A percentile compares a stretch with the other conserved stretches of the same genome.
These are phyloP conservation scores for Diplodia corticola DNA, from an alignment of 2,329 filamentous ascomycete species.

Conservation along the genomic window DNA sequence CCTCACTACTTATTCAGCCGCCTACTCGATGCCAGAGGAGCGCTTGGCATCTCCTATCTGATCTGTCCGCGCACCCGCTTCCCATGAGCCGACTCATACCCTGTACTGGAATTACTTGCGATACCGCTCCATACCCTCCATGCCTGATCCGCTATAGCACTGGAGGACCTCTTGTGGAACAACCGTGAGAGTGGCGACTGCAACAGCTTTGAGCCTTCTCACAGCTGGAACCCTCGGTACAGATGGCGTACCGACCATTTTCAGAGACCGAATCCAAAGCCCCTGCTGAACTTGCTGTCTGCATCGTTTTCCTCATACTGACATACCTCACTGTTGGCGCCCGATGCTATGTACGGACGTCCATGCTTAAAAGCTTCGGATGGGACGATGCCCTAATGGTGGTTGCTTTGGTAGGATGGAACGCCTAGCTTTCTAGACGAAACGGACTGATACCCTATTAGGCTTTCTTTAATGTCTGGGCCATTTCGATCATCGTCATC, in stretches of 20 bases:
- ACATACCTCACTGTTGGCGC: conserved; percentile 43
- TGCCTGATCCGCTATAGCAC: neutral
- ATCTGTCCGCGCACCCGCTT: neutral
- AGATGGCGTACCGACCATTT: conserved; percentile 14
- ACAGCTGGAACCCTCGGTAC: neutral
- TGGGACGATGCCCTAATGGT: conserved; percentile 48
- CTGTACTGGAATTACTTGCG: neutral
- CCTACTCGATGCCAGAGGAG: neutral
- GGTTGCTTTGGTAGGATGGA: conserved; percentile 37
- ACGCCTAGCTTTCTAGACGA: no score
- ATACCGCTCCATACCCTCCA: neutral
- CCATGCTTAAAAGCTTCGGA: conserved; percentile 43
- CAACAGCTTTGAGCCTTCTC: neutral
- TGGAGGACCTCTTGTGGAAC: neutral
- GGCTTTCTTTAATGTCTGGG: conserved; percentile 39
- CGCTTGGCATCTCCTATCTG: neutral
- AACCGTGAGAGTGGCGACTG: neutral
- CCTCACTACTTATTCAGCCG: no score
- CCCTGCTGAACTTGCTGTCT: conserved; percentile 30
- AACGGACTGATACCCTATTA: conserved; percentile 17
- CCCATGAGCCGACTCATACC: neutral
- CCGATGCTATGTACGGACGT: conserved; percentile 43
- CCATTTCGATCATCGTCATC: conserved; percentile 32
- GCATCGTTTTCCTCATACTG: conserved; percentile 38
- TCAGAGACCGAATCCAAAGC: conserved; percentile 28